Evolutionary conservation across 768 basidiomycete genomes (phyloP), one percentile per base, ranked within the genome.

Genomic region (Collybia mongolica): DNA sequence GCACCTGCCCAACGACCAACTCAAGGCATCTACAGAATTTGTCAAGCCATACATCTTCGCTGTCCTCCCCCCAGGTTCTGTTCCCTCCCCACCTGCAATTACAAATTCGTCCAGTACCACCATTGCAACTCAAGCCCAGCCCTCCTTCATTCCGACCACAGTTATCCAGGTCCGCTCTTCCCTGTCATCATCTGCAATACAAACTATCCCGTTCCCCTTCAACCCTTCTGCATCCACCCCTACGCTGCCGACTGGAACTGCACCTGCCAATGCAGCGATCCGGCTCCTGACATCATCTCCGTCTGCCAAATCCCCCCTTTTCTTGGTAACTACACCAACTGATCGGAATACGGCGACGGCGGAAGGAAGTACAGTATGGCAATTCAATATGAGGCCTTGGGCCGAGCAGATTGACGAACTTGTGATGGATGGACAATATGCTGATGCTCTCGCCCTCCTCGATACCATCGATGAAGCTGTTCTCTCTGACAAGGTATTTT

Each of bases 321-420:
- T 81, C 56, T 66, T 89, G 28, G 63, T 89, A 3, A 84, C 85
- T 2, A 90, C 89, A 0, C 91, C 93, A 0, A 79, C 74, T 2
- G 94, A 96, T 54, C 83, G 83, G 51, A 68, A 79, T 2, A 70
- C 81, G 0, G 81, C 85, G 2, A 65, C 81, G 5, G 66, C 76
- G 1, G 86, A 93, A 57, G 93, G 93, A 2, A 88, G 83, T 53
- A 78, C 81, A 1, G 73, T 98, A 54, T 96, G 93, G 93, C 73
- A 75, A 24, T 72, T 95, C 43, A 55, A 60, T 6, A 86, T 93
- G 78, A 81, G 76, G 55, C 70, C 85, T 0, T 90, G 93, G 86
- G 76, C 80, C 5, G 81, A 84, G 18, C 91, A 96, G 58, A 77
- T 97, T 14, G 92, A 96, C 54, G 91, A 95, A 59, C 76, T 96